Conservation (phyloP, 257 asterid genomes). For the Parsonsia alboflavescens region DNA sequence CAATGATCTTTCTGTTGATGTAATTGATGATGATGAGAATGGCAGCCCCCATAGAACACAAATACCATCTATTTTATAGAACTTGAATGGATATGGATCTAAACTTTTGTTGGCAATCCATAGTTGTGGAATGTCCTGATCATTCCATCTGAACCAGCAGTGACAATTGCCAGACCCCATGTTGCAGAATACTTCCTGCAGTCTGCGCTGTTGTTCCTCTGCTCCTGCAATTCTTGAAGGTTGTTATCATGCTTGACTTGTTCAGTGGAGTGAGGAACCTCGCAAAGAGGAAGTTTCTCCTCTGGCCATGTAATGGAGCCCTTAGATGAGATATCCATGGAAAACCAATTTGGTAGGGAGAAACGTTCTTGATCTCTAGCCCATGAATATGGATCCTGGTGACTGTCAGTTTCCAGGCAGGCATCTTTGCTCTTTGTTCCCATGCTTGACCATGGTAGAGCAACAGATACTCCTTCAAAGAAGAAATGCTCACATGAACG, state of each 20-base stretch:
- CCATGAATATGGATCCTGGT: constrained; percentile 20
- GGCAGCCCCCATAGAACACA: background rate
- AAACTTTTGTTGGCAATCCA: constrained; percentile 52
- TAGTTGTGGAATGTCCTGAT: constrained; percentile 78
- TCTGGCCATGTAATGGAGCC: constrained; percentile 75
- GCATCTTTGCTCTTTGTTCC: background rate
- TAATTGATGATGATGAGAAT: no score
- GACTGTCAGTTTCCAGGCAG: constrained; percentile 9
- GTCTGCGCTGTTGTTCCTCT: constrained; percentile 1
- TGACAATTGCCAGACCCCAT: constrained; percentile 72
- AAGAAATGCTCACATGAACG: constrained; percentile 68
- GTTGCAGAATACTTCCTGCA: constrained; percentile 23
- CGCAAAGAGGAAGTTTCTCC: constrained; percentile 63
- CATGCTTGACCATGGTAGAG: constrained; percentile 53
- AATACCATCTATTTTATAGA: background rate
- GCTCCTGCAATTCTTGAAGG: constrained; percentile 20
- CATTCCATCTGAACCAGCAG: constrained; percentile 61
- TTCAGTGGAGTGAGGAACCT: constrained; percentile 21
- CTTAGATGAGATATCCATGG: constrained; percentile 47
- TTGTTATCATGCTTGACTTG: constrained; percentile 4
- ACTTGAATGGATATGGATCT: constrained; percentile 19
- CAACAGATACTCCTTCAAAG: constrained; percentile 46
- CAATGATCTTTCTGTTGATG: background rate
- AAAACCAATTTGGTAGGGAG: constrained; percentile 65
- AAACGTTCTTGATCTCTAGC: constrained; percentile 44